These are phyloP conservation scores for Geosmithia morbida DNA, from an alignment of 2,329 filamentous ascomycete species.

Conservation along the genomic window DNA sequence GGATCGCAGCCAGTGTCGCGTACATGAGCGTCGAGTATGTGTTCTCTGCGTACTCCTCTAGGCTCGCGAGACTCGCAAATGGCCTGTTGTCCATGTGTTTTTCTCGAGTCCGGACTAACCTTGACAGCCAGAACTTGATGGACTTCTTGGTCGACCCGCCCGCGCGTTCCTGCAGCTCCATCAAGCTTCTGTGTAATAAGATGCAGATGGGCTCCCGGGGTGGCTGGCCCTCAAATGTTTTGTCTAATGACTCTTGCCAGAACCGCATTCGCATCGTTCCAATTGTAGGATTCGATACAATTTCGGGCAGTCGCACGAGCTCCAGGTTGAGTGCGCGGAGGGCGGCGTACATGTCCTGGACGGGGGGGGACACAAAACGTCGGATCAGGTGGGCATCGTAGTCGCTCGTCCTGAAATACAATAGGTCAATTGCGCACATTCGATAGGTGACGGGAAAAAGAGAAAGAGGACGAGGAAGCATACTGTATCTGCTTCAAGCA, in stretches of 20 bases:
- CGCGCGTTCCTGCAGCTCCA: constrained; percentile 36
- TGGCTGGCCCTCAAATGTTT: constrained; percentile 61
- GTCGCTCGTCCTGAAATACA: constrained; percentile 57
- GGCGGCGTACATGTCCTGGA: constrained; percentile 74
- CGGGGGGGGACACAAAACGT: constrained; percentile 63
- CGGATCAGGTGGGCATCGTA: constrained; percentile 77
- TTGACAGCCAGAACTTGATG: constrained; percentile 59
- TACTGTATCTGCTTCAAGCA: constrained; percentile 39
- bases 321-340: constrained; percentile 89
- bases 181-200: constrained; percentile 60
- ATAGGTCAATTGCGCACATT: background rate
- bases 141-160: constrained; percentile 28
- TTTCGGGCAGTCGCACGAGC: constrained; percentile 77
- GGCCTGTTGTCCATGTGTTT: constrained; percentile 73
- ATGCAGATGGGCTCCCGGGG: constrained; percentile 87
- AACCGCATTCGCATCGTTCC: constrained; percentile 87
- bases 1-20: constrained; percentile 65
- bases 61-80: constrained; percentile 53
- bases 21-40: constrained; percentile 93
- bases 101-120: constrained; percentile 70
- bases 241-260: constrained; percentile 75
- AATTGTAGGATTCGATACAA: constrained; percentile 75
- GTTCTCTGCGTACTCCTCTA: constrained; percentile 86
- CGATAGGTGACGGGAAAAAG: background rate
- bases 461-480: constrained; percentile 2